Evolutionary conservation across 1,284 basidiomycete genomes (phyloP), one percentile per base, ranked within the genome.

Genomic region (Vanrija humicola): DNA sequence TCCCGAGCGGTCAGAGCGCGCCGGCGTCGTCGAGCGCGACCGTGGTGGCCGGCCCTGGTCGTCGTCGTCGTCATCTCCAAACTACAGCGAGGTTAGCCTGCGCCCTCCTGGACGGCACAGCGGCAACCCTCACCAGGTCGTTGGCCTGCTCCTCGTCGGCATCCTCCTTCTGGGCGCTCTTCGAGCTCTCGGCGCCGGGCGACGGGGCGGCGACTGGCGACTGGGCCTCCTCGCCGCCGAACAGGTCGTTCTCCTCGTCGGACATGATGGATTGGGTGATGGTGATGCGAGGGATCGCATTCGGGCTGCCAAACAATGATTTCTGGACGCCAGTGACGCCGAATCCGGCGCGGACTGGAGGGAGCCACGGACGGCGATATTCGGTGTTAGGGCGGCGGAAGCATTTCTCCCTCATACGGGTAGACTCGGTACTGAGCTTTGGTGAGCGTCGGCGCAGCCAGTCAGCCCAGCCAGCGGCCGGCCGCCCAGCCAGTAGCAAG

Each of bases 11-110:
- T 43, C 44, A 5, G 51, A 51, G 8, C n/a, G 40, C n/a, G 40
- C 12, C 21, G 53, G 21, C 28, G 29, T 51, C 38, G 40, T 55
- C 25, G 40, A 52, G 44, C 49, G 48, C 18, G 57, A 55, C 9
- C 51, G 54, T 4, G 59, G 55, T 28, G 55, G 85, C n/a, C 86
- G 86, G 88, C 90, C 1, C 87, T 89, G 6, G 87, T 91, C 7
- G 87, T 91, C 7, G 84, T 91, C 19, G 86, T 92, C 48, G 86
- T 91, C 59, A 85, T 92, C 71, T 86, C 87, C 73, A 88, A 88
- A 63, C 89, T 92, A 69, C 39, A 23, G 56, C 19, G 26, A 15
- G 12, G 61, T 28, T 28, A 45, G 45, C 21, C 5, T 8, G 21
- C 6, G 7, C 15, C 23, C 6, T 18, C 23, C 52, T 34, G 40